Base-by-base conservation (phyloP, 495 filamentous ascomycete genomes). In the Symbiotaphrina buchneri region DNA sequence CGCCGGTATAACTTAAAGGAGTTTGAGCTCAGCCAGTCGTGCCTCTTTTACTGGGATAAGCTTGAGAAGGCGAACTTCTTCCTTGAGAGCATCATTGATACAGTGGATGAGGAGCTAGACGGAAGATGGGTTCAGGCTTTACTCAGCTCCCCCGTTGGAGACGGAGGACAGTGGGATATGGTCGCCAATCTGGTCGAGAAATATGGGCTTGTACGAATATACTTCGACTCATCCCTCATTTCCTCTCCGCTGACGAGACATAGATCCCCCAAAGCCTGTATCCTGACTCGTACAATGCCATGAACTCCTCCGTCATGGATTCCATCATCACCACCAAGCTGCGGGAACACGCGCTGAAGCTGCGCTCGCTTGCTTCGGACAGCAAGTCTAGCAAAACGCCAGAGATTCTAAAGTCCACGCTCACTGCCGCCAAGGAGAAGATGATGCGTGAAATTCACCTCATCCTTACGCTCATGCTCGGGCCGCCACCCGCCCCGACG, bases 11-110 rank as follows among this genome's bases (percentile, higher is more conserved):
- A 67, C 28, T 63, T 90, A 6, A 53, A 63, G n/a, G 52, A 63
- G n/a, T 84, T 78, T 45, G 74, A 92, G 54, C 62, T 92, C 1
- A 77, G 69, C 21, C 82, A 92, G 42, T 65, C 72, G 2, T 92
- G 87, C 41, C 63, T 90, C n/a, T 87, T 83, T 56, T 92, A 79
- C 63, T 90, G 75, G 71, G 81, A 92, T 47, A 92, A 92, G 52
- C 63, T 90, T 14, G 82, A 92, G 51, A 92, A 92, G 47, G 68
- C 74, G 5, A 90, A 90, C 43, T 92, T 61, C 46, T 87, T 87
- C 55, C 58, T 87, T 15, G 78, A 85, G 48, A 69, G 73, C 41
- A 67, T 87, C 34, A 61, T 90, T 23, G 65, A 74, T 33, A 87
- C 80, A 0, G 59, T 61, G 1, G 54, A 68, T 24, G 57, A 77